Percentiles rank a stretch among this genome's conserved stretches.
These are phyloP conservation scores for Chondrus crispus DNA, from an alignment of 23 red algal genomes.

Conservation along the genomic window DNA sequence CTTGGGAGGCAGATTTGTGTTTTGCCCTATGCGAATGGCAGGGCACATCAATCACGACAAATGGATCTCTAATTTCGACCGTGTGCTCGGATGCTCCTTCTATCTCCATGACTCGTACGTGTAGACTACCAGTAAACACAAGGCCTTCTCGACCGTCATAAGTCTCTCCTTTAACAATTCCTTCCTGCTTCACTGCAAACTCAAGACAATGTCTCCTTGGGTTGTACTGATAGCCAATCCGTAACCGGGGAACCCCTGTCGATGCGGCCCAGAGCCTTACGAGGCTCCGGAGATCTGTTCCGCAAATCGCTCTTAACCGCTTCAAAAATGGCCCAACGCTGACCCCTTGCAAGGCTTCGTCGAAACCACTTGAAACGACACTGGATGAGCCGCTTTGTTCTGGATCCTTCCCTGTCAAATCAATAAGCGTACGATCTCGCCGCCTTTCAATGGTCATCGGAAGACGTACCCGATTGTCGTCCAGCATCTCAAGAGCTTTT, in stretches of 20 bases:
- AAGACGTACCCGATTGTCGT: no score
- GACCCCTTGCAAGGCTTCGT: conserved; percentile 61
- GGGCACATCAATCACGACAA: conserved; percentile 43
- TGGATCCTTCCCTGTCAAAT: conserved; percentile 19
- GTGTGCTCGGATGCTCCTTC: conserved; percentile 81
- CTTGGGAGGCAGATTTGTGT: conserved; percentile 37
- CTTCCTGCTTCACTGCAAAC: conserved; percentile 76
- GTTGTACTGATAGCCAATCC: conserved; percentile 84
- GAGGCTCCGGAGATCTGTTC: conserved; percentile 60
- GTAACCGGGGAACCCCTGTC: conserved; percentile 51
- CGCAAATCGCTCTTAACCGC: conserved; percentile 45
- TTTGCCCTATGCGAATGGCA: conserved; percentile 62
- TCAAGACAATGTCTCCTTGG: conserved; percentile 70
- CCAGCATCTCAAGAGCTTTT: neutral
- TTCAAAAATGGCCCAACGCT: conserved; percentile 65
- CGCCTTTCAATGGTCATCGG: neutral
- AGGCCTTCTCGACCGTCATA: neutral
- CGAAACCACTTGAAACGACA: conserved; percentile 52
- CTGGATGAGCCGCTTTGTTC: neutral
- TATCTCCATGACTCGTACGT: conserved; percentile 73
- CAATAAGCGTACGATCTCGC: conserved; percentile 16
- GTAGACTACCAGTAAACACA: conserved; percentile 60
- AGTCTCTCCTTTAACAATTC: neutral
- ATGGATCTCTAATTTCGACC: conserved; percentile 67
- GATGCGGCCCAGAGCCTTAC: conserved; percentile 68